Base-by-base conservation (phyloP, 768 basidiomycete genomes). In the Phanerochaete carnosa region DNA sequence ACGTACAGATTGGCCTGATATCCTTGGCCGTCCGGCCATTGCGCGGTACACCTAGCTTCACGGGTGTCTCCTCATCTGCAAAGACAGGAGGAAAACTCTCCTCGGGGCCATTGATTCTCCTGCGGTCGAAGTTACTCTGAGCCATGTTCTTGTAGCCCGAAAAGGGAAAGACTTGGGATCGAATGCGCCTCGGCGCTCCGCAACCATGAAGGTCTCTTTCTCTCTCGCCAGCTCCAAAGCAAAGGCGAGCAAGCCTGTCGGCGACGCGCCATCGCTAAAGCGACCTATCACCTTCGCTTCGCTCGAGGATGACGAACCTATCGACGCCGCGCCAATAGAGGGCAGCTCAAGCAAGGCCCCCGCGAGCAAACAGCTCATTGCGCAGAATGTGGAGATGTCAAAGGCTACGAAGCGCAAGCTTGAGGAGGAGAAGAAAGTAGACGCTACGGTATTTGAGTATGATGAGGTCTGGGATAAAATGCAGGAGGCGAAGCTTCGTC, bases 381-480 rank as follows among this genome's bases (percentile, higher is more conserved):
- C 85, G 13, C 84, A 84, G 67, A 84, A 83, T 73, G 78, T 81
- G 15, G 79, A 76, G 59, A 76, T 84, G 35, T 89, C 89, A 26
- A 86, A 83, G 67, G 75, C 83, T n/a, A 77, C 79, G 72, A 85
- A 80, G 76, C 89, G 87, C 69, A 83, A 84, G 64, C 85, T 95
- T 76, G 86, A 92, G 63, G 83, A 83, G 53, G 95, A 95, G 72
- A 83, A 86, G 76, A 79, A 80, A 62, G 78, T 94, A 2, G 96
- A 98, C 66, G 70, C 82, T 45, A 89, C 88, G 0, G 91, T 95
- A 3, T 98, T 90, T 72, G 87, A 95, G 73, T 99, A 99, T 69
- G 97, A 99, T 70, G 95, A 93, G 74, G 87, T 98, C 3, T 98
- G 89, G 83, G 97, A 99, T 68, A 85, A 83, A 65, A 98, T 99